These are phyloP conservation scores for Beauveria brongniartii DNA, from an alignment of 2,329 filamentous ascomycete genomes.

Conservation along the genomic window DNA sequence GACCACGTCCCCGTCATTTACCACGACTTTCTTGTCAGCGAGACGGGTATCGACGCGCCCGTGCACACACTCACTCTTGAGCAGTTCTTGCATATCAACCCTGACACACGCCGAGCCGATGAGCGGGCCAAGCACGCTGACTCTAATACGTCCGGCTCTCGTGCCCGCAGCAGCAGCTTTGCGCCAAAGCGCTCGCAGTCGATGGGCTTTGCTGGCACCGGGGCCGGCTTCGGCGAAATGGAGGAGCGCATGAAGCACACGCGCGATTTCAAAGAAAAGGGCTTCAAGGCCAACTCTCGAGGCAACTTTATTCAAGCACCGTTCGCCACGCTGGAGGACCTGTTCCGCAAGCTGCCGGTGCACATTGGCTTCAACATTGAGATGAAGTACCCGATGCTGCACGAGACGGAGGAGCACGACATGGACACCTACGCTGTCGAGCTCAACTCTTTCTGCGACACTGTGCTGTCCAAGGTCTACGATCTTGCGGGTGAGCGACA, in stretches of 20 bases:
- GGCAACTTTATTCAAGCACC: conserved; percentile 93
- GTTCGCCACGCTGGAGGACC: conserved; percentile 89
- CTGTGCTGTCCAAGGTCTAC: conserved; percentile 82
- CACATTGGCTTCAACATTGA: conserved; percentile 95
- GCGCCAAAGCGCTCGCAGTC: conserved; percentile 45
- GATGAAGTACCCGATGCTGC: conserved; percentile 98
- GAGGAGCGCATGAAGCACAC: conserved; percentile 96
- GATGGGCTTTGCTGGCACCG: conserved; percentile 41
- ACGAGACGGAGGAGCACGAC: conserved; percentile 88
- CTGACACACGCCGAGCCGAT: conserved; percentile 36
- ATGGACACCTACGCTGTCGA: conserved; percentile 97
- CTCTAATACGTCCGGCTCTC: conserved; percentile 7
- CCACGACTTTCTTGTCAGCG: conserved; percentile 95
- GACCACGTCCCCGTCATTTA: conserved; percentile 98
- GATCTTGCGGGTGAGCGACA: conserved; percentile 75
- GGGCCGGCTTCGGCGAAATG: conserved; percentile 28
- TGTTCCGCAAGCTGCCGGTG: conserved; percentile 77
- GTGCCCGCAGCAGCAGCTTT: conserved; percentile 30
- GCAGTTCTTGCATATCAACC: conserved; percentile 86
- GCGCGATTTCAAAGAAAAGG: conserved; percentile 85
- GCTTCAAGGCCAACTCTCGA: conserved; percentile 90
- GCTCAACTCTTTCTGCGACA: conserved; percentile 93
- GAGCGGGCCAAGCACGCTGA: conserved; percentile 16
- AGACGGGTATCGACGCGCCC: conserved; percentile 93
- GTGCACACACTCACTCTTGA: conserved; percentile 92